These are phyloP conservation scores for Neopestalotiopsis clavispora DNA, from an alignment of 2,329 filamentous ascomycete genomes.

Conservation along the genomic window DNA sequence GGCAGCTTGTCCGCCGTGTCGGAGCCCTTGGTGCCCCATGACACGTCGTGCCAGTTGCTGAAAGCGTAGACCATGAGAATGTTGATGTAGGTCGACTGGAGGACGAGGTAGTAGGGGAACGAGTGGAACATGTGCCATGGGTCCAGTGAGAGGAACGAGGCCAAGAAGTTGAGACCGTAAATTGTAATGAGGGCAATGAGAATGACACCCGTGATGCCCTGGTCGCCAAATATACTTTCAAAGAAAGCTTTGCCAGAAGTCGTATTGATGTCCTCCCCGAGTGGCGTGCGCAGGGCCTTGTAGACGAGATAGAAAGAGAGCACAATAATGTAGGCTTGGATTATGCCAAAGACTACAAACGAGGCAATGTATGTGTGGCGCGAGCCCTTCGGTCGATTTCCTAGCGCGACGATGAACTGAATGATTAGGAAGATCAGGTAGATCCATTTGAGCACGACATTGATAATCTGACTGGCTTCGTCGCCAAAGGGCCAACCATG, in stretches of 20 bases:
- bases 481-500: slow-evolving; percentile 91
- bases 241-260: slow-evolving; percentile 81
- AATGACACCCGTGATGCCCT: slow-evolving; percentile 64
- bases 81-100: slow-evolving; percentile 98
- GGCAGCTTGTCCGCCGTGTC: slow-evolving; percentile 94
- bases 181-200: slow-evolving; percentile 91
- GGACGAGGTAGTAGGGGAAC: slow-evolving; percentile 88
- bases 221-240: slow-evolving; percentile 75
- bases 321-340: slow-evolving; percentile 90
- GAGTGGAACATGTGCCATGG: slow-evolving; percentile 99
- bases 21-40: slow-evolving; percentile 98
- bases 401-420: slow-evolving; percentile 95
- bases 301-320: slow-evolving; percentile 88
- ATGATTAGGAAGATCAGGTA: slow-evolving; percentile 91
- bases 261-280: slow-evolving; percentile 62
- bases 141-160: slow-evolving; percentile 96
- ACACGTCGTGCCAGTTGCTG: slow-evolving; percentile 99
- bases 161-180: slow-evolving; percentile 95
- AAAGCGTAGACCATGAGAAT: slow-evolving; percentile 99
- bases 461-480: slow-evolving; percentile 84
- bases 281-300: slow-evolving; percentile 70
- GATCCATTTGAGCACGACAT: slow-evolving; percentile 87
- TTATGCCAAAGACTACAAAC: slow-evolving; percentile 83
- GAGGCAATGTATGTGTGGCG: slow-evolving; percentile 91
- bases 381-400: slow-evolving; percentile 96